Evolutionary conservation across 352 stramenopile species (phyloP).

Genomic region (Globisporangium splendens): DNA sequence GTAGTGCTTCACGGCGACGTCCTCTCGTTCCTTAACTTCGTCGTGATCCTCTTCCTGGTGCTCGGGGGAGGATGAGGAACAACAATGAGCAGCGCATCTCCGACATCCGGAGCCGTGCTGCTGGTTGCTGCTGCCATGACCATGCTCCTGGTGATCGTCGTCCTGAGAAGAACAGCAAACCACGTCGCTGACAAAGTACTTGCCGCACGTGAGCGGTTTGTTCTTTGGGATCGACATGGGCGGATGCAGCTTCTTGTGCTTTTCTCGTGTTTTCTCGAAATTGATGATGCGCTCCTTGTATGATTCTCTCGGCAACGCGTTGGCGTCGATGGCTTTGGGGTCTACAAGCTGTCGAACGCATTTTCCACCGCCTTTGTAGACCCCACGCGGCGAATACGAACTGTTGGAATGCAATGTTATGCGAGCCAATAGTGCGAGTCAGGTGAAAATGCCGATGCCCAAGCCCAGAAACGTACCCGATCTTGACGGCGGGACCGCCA

Average conservation of each 20-base stretch:
- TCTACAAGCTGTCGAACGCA: conserved; percentile 30
- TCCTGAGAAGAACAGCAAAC: conserved; percentile 17
- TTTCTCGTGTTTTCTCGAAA: conserved; percentile 54
- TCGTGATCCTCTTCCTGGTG: conserved; percentile 13
- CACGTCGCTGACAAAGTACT: conserved; percentile 59
- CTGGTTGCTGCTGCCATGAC: conserved; percentile 6
- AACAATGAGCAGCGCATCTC: conserved; percentile 22
- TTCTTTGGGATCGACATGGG: conserved; percentile 53
- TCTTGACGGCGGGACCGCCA: conserved; percentile 34
- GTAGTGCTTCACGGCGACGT: conserved; percentile 15
- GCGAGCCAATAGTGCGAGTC: background rate
- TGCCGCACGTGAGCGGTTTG: conserved; percentile 51
- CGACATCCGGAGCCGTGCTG: conserved; percentile 20
- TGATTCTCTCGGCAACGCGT: conserved; percentile 29
- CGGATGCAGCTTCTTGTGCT: conserved; percentile 67
- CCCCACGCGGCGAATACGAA: conserved; percentile 40
- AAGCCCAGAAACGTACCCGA: conserved; percentile 23
- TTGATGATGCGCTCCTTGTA: conserved; percentile 44
- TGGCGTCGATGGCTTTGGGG: conserved; percentile 12
- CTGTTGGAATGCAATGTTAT: conserved; percentile 14
- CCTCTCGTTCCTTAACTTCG: conserved; percentile 9
- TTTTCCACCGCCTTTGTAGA: conserved; percentile 57
- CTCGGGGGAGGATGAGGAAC: conserved; percentile 14
- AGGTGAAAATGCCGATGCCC: too few relatives aligned
- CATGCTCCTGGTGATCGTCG: too few relatives aligned